Percentiles rank a stretch among this genome's conserved stretches.
These are phyloP conservation scores for Chlorella variabilis DNA, from an alignment of 163 green algal species.

Conservation along the genomic window DNA sequence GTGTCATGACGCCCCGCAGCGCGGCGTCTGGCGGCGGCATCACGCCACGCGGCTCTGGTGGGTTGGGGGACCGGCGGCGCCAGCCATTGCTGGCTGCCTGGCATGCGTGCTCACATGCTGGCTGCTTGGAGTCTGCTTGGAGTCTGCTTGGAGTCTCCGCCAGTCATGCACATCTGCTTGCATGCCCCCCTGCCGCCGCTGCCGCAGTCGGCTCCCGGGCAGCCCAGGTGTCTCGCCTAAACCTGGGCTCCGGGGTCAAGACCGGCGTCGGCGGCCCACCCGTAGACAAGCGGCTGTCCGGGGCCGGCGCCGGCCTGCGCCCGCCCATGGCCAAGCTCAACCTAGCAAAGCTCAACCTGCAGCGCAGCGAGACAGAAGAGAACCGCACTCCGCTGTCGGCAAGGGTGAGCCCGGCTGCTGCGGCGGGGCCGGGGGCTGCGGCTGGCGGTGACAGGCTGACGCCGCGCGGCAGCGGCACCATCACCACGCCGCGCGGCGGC, in stretches of 20 bases:
- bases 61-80: too few relatives aligned
- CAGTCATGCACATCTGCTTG: too few relatives aligned
- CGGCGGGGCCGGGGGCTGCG: too few relatives aligned
- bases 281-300: background rate
- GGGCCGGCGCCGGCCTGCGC: background rate
- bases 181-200: too few relatives aligned
- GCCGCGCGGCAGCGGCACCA: background rate
- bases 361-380: conserved; percentile 18
- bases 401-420: background rate
- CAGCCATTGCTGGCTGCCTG: background rate
- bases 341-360: conserved; percentile 8
- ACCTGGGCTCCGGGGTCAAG: conserved; percentile 8
- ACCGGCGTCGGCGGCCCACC: background rate
- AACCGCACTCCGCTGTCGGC: conserved; percentile 29
- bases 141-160: too few relatives aligned
- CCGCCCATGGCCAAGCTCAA: conserved; percentile 30
- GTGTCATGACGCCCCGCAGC: conserved; percentile 17
- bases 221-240: conserved; percentile 22
- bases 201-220: conserved; percentile 11
- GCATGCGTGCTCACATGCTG: background rate
- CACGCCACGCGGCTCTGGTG: conserved; percentile 26
- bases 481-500: background rate
- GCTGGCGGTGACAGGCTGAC: background rate
- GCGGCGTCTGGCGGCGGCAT: background rate
- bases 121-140: too few relatives aligned